A percentile compares a stretch with the other conserved stretches of the same genome.
Conservation (phyloP, 2,329 filamentous ascomycete species). For the Diplodia intermedia region DNA sequence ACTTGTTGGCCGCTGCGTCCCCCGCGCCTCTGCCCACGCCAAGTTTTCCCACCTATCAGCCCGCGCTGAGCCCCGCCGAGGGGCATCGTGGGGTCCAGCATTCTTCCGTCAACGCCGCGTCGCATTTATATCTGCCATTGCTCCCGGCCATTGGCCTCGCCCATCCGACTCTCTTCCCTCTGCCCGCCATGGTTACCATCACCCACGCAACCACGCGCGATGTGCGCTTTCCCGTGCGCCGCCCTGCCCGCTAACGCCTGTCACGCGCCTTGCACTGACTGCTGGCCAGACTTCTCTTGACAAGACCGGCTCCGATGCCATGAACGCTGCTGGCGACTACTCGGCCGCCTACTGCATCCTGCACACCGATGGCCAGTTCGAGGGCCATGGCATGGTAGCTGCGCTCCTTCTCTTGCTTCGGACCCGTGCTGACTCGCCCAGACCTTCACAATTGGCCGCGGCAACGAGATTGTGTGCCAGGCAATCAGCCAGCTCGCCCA, state of each 20-base stretch:
- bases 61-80: constrained; percentile 28
- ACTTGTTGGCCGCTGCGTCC: not conserved
- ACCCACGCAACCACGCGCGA: constrained; percentile 55
- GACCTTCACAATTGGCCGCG: constrained; percentile 84
- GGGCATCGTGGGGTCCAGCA: constrained; percentile 29
- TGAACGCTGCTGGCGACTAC: constrained; percentile 94
- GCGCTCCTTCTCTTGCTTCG: not conserved
- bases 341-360: constrained; percentile 94
- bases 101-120: constrained; percentile 21
- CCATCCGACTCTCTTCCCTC: not conserved
- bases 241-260: not conserved
- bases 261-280: constrained; percentile 3
- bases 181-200: constrained; percentile 54
- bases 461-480: constrained; percentile 89
- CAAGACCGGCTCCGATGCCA: constrained; percentile 95
- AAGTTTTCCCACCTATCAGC: constrained; percentile 33
- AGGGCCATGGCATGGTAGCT: constrained; percentile 78
- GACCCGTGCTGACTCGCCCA: constrained; percentile 36
- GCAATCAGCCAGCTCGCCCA: constrained; percentile 81
- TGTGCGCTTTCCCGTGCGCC: constrained; percentile 57
- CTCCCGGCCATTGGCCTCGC: constrained; percentile 15
- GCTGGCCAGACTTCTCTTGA: constrained; percentile 77
- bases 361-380: constrained; percentile 74
- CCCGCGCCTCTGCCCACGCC: constrained; percentile 20
- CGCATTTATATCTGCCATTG: constrained; percentile 25